Base-by-base conservation (phyloP, 2,329 filamentous ascomycete species). In the Fusarium tricinctum region DNA sequence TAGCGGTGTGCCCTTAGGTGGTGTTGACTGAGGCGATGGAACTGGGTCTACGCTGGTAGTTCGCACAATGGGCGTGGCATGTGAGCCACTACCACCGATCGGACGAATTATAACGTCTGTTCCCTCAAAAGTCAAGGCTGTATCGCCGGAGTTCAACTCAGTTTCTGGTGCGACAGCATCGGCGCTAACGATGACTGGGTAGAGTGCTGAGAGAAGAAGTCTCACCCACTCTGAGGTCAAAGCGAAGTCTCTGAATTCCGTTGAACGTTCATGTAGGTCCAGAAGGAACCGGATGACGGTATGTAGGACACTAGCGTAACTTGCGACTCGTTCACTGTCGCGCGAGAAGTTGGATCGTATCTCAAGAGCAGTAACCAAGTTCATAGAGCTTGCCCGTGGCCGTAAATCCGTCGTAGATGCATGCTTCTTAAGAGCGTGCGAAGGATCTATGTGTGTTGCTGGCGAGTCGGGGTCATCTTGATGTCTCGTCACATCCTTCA, bases 131-230 rank as follows among this genome's bases (percentile, higher is more conserved):
- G 89, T 95, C 58, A 97, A 85, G 2, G 89, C 87, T 13, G 92
- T 92, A 69, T 94, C 91, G 71, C 91, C 87, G 17, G 93, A 94
- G 72, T 93, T 89, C n/a, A 98, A 81, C 77, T 99, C 96, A 1
- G 90, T 92, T 72, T 96, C 92, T 0, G 96, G 90, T 55, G 88
- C 91, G 39, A 97, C 90, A 22, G 90, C 86, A 78, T 97, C 93
- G 14, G 92, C 90, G 71, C 93, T 95, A 26, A 97, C 94, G 49
- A 97, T 87, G 19, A 96, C 88, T 3, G 96, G 94, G 75, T 96
- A 99, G 4, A 98, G 82, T 14, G 93, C 90, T 35, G 89, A 88
- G 1, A 97, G 84, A 6, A 99, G 81, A 46, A 93, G 84, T 63
- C 95, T 90, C 2, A 95, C 83, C 78, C 97, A 98, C 44, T 92